Evolutionary conservation across 495 filamentous ascomycete genomes (phyloP), one percentile per base, ranked within the genome.

Genomic region (Penicillium riverlandense): DNA sequence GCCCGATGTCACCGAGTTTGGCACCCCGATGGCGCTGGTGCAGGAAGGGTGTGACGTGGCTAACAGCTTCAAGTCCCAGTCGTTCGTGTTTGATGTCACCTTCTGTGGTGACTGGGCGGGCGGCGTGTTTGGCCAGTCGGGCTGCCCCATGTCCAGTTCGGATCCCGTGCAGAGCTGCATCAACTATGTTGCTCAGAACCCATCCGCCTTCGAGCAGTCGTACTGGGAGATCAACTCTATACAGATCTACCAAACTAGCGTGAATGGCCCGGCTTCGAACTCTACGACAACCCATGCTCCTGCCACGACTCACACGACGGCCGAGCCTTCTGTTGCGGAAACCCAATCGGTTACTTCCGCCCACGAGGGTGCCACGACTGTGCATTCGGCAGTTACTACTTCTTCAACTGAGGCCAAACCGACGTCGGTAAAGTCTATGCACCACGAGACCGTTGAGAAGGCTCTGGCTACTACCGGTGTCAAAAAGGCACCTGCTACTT

Each of bases 101-200:
- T 89, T 96, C 66, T 96, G 91, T 62, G 91, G 91, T 32, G 81
- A 88, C 48, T 96, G 87, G 86, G 89, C 89, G 12, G 90, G 87
- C 30, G 69, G 75, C 37, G 76, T 79, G 0, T 74, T 57, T 32
- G 60, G 57, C 10, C 36, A 55, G 12, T 68, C 65, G 10, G 58
- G 59, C 4, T 73, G 70, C 52, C 65, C 68, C 0, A 43, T 65
- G 48, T 62, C 63, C 37, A 53, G 62, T 44, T 41, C 55, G 1
- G 63, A 62, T 43, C 52, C 66, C n/a, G 65, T 63, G 5, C 28
- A 61, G 8, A 79, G 72, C 31, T 89, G 86, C 54, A 57, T 75
- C 42, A 74, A 72, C 11, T 87, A 76, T 52, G 86, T 90, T n/a
- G 72, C 67, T n/a, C 51, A 66, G 37, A 78, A 85, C 54, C 83